Percentiles rank a stretch among this genome's conserved stretches.
These are phyloP conservation scores for Pichia sp. DNA, from an alignment of 1,139 yeast genomes.

Conservation along the genomic window DNA sequence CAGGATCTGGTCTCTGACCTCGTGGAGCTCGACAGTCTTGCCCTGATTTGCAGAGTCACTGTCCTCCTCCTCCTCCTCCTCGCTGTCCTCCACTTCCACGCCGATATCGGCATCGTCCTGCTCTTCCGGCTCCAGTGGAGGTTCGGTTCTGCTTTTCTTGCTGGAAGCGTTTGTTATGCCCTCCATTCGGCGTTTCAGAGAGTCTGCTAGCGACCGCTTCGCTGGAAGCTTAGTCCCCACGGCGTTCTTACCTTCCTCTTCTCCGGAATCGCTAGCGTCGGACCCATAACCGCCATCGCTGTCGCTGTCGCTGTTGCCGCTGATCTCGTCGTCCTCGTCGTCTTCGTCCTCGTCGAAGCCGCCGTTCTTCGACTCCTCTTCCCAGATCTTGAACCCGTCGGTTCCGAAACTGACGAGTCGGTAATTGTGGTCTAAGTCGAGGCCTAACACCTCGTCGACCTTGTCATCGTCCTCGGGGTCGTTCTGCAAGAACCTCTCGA, in stretches of 20 bases:
- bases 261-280: not conserved
- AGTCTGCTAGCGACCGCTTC: slow-evolving; percentile 17
- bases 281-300: slow-evolving; percentile 1
- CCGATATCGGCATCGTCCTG: slow-evolving; percentile 13
- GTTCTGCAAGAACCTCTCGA: slow-evolving; percentile 66
- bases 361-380: slow-evolving; percentile 27
- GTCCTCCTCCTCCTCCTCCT: slow-evolving; percentile 10
- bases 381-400: slow-evolving; percentile 78
- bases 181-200: slow-evolving; percentile 11
- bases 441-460: slow-evolving; percentile 50
- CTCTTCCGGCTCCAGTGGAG: slow-evolving; percentile 9
- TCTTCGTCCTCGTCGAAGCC: slow-evolving; percentile 26
- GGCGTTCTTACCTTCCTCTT: slow-evolving; percentile 10
- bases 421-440: slow-evolving; percentile 78
- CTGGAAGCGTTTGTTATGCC: not conserved
- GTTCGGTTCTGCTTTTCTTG: not conserved
- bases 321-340: slow-evolving; percentile 20
- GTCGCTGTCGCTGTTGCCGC: slow-evolving; percentile 7
- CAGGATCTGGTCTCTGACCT: slow-evolving; percentile 25
- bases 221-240: slow-evolving; percentile 9
- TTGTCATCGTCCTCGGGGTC: slow-evolving; percentile 31
- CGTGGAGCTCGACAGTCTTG: slow-evolving; percentile 18
- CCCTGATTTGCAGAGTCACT: not conserved
- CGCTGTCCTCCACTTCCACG: slow-evolving; percentile 18
- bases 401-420: slow-evolving; percentile 77